Evolutionary conservation across 306 rosid species (phyloP), one percentile per base, ranked within the genome.

Genomic region (Alnus glutinosa): DNA sequence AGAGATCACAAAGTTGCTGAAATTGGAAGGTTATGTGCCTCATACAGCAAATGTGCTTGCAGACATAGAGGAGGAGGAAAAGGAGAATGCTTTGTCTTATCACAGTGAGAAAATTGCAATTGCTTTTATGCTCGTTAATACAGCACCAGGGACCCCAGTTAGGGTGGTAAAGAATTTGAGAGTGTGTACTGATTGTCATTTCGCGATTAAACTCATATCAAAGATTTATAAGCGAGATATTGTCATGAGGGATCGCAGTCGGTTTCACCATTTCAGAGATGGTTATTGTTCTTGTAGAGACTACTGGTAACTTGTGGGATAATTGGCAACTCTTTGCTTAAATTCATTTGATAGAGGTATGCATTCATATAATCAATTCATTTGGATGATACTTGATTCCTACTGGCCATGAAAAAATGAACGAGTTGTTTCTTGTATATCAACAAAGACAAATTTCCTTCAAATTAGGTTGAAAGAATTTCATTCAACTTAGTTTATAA

Each of bases 1-100:
- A 81, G 85, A 83, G 82, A 86, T 88, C 70, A 83, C 88, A 16
- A 83, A 84, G 9, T 72, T 81, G 77, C 79, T 88, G 86, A 88
- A 86, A 81, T 28, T 82, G 70, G 91, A 88, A 79, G 91, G 91
- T 32, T 88, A 88, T 79, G 83, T 86, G 30, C 89, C 91, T 77
- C 86, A 75, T 36, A 88, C 91, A 66, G 80, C 78, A 67, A 88
- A 88, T 83, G 91, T 88, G 75, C 82, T 88, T 46, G 85, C 85
- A 8, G 91, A 88, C 72, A 84, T 88, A 79, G 91, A 88, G 78
- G 91, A 88, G 74, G 89, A 88, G 83, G 91, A 88, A 84, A 88
- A 88, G 79, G 91, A 88, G 71, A 87, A 86, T 71, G 89, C 86
- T 84, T 67, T 88, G 86, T 86, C 86, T 71, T 88, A 86, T 86